phyloP scores from a whole-genome alignment of 495 filamentous ascomycete species.

The Xylaria longipes region DNA sequence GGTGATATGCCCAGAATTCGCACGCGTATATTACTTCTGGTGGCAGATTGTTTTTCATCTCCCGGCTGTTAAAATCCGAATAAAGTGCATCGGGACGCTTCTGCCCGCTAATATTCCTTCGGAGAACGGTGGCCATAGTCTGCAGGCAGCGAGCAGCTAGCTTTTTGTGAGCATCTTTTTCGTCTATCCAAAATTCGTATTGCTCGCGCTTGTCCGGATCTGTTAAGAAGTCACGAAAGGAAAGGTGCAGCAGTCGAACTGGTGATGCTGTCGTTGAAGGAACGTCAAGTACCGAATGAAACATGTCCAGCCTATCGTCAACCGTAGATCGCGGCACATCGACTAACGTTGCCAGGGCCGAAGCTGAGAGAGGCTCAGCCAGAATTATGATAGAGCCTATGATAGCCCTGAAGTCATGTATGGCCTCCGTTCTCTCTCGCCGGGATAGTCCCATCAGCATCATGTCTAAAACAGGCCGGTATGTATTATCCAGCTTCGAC shows the following conservation, averaged over 20 bases:
- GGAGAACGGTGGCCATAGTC: slow-evolving; percentile 40
- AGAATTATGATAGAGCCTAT: slow-evolving; percentile 44
- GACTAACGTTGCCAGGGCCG: slow-evolving; percentile 30
- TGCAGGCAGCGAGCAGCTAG: slow-evolving; percentile 39
- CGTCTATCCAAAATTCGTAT: slow-evolving; percentile 41
- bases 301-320: slow-evolving; percentile 27
- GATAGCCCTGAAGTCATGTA: slow-evolving; percentile 24
- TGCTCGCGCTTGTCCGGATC: slow-evolving; percentile 28
- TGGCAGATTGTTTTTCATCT: slow-evolving; percentile 37
- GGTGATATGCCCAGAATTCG: slow-evolving; percentile 58
- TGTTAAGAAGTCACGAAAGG: slow-evolving; percentile 42
- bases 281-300: slow-evolving; percentile 40
- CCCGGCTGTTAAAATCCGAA: no score
- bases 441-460: neutral
- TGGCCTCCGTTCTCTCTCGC: neutral
- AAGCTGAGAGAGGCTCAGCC: slow-evolving; percentile 27
- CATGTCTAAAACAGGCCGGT: neutral
- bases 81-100: no score
- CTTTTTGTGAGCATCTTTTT: slow-evolving; percentile 25
- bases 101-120: slow-evolving; percentile 49
- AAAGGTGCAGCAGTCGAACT: slow-evolving; percentile 37
- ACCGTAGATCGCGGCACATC: slow-evolving; percentile 25
- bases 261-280: slow-evolving; percentile 27
- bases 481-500: slow-evolving; percentile 27
- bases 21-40: slow-evolving; percentile 50